These are phyloP conservation scores for Umbilicaria muhlenbergii DNA, from an alignment of 495 filamentous ascomycete genomes.

Conservation along the genomic window DNA sequence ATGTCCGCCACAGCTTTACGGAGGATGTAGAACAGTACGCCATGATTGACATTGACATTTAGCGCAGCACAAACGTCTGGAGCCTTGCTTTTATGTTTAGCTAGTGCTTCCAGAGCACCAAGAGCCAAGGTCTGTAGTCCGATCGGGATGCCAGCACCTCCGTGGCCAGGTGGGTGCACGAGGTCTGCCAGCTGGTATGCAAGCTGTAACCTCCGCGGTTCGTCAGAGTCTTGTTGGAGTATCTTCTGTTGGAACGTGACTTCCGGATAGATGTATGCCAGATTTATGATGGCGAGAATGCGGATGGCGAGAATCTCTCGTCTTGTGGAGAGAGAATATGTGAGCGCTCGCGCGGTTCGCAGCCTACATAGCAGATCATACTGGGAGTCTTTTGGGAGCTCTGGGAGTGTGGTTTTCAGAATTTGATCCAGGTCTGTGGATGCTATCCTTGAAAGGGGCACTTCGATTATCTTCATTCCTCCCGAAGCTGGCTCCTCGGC, in stretches of 20 bases:
- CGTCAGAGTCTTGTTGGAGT: slow-evolving; percentile 74
- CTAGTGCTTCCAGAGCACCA: slow-evolving; percentile 62
- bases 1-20: slow-evolving; percentile 79
- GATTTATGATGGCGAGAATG: slow-evolving; percentile 76
- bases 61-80: slow-evolving; percentile 73
- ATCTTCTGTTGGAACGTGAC: slow-evolving; percentile 66
- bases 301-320: slow-evolving; percentile 68
- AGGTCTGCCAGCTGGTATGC: slow-evolving; percentile 85
- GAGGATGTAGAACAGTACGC: slow-evolving; percentile 84
- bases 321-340: slow-evolving; percentile 44
- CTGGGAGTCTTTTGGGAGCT: slow-evolving; percentile 53
- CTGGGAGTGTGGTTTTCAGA: slow-evolving; percentile 41
- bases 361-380: slow-evolving; percentile 81
- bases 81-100: slow-evolving; percentile 59
- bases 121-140: slow-evolving; percentile 74
- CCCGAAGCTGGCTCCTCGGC: slow-evolving; percentile 22
- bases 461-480: slow-evolving; percentile 49
- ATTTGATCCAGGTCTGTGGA: slow-evolving; percentile 49
- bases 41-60: slow-evolving; percentile 88
- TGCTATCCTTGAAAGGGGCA: slow-evolving; percentile 48
- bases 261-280: slow-evolving; percentile 79
- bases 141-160: slow-evolving; percentile 47
- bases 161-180: slow-evolving; percentile 58
- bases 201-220: slow-evolving; percentile 77
- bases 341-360: slow-evolving; percentile 64